phyloP scores from a whole-genome alignment of 2,329 filamentous ascomycete species.

The Pseudogymnoascus sp. region DNA sequence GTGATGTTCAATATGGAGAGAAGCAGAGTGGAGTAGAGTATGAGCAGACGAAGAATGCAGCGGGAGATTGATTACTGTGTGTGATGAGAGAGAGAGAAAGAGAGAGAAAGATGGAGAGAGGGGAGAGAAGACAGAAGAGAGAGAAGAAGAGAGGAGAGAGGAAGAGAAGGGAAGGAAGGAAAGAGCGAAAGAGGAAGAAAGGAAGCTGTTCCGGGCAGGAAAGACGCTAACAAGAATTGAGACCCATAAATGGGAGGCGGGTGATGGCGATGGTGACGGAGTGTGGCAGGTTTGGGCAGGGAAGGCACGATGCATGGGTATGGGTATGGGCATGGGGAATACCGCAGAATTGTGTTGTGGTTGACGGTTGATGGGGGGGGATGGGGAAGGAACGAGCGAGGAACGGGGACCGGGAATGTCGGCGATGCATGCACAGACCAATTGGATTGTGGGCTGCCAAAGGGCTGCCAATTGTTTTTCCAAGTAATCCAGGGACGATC shows the following conservation, averaged over 20 bases:
- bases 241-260: too few species aligned
- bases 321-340: too few species aligned
- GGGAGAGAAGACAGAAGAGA: not conserved
- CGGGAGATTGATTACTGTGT: too few species aligned
- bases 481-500: not conserved
- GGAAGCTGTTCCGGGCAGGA: not conserved
- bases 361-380: not conserved
- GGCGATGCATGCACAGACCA: not conserved
- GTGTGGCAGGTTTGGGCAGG: conserved; percentile 1
- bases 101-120: too few species aligned
- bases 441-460: not conserved
- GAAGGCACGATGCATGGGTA: not conserved
- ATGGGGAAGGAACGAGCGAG: not conserved
- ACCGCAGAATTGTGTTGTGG: not conserved
- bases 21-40: too few species aligned
- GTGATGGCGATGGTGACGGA: too few species aligned
- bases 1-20: not conserved
- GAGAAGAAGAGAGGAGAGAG: not conserved
- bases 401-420: not conserved
- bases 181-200: conserved; percentile 5
- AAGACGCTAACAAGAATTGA: not conserved
- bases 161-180: not conserved
- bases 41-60: too few species aligned
- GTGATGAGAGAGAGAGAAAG: not conserved
- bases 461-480: too few species aligned